Evolutionary conservation across 164 flowering plant genomes (phyloP), one percentile per base, ranked within the genome.

Genomic region (Annona cherimola): DNA sequence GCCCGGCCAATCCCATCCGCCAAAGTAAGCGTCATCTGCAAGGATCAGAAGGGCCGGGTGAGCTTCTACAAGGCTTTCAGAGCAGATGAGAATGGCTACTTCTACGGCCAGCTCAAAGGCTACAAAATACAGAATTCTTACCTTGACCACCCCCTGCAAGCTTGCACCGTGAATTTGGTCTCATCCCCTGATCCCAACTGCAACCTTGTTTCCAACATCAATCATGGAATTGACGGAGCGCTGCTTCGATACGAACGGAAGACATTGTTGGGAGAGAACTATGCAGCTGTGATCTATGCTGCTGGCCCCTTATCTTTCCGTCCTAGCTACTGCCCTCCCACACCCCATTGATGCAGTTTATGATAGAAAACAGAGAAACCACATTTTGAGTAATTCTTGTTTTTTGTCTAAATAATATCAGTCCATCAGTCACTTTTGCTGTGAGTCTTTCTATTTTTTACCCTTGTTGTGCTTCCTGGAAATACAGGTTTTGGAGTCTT

Each of bases 241-340:
- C 80, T 88, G 2, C 89, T 94, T 50, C 82, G 90, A 0, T 92
- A 79, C 40, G 87, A 90, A 57, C 77, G 82, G 67, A 94, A 89
- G 84, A 76, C 66, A 57, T 1, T 85, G 61, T 50, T 35, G 1
- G 83, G 84, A 42, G 65, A 55, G n/a, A 57, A 72, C 45, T 89
- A 88, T 57, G 86, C 86, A 78, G 92, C 91, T 4, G 88, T 89
- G 8, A 61, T 94, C 35, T 94, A 88, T 66, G 80, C 93, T 45
- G 83, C 91, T 0, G 96, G 92, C 0, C 98, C 97, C 1, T 61
- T 90, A 83, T 96, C 97, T 67, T 92, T 92, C 82, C 89, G 89
- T 40, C 94, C 96, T 4, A 74, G 74, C 8, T 45, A 84, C 18
- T 92, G 97, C 79, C 66, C 81, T 75, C 75, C 83, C 1, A 63